These are phyloP conservation scores for Vitis rupestris DNA, from an alignment of 164 flowering plant genomes.

Conservation along the genomic window DNA sequence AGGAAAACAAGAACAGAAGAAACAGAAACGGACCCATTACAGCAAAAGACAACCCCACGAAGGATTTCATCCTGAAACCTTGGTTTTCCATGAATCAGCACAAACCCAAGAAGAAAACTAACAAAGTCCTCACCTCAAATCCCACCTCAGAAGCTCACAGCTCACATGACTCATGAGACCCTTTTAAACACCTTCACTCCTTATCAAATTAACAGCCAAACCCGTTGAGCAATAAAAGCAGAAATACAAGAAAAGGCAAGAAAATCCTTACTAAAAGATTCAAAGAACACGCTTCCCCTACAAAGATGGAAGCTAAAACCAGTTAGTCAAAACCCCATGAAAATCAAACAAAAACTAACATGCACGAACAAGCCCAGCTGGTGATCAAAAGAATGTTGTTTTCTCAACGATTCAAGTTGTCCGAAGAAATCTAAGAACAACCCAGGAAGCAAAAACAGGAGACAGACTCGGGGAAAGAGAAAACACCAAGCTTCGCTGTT, in stretches of 20 bases:
- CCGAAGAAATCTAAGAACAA: conserved; percentile 6
- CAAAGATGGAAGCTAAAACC: neutral
- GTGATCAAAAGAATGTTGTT: neutral
- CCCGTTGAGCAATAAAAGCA: neutral
- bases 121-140: neutral
- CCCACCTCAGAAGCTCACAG: neutral
- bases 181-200: neutral
- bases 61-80: neutral
- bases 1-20: neutral
- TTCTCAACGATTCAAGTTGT: no score
- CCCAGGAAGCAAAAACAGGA: neutral
- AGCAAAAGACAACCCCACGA: conserved; percentile 4
- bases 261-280: neutral
- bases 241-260: neutral
- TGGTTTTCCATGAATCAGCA: neutral
- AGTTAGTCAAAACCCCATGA: neutral
- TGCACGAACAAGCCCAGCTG: neutral
- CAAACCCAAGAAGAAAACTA: conserved; percentile 5
- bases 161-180: neutral
- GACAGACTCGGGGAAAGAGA: neutral
- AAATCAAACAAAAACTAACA: neutral
- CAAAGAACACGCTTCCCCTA: neutral
- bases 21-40: conserved; percentile 6
- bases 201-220: neutral
- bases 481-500: neutral